Conservation (phyloP, 208 protist species). For the Acanthamoeba castellanii region DNA sequence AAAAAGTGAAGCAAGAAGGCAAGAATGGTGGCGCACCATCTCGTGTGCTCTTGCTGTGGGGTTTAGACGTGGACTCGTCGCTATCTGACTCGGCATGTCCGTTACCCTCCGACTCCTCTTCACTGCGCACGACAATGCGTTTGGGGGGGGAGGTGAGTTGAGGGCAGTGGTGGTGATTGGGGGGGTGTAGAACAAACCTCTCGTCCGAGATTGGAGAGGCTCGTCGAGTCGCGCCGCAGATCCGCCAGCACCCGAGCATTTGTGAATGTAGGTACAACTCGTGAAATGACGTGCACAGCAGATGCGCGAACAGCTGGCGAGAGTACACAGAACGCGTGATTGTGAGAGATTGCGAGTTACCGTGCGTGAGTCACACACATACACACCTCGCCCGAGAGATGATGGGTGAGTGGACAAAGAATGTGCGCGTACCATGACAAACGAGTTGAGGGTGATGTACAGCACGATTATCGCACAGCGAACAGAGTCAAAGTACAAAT, state of each 20-base stretch:
- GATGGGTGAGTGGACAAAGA: background rate
- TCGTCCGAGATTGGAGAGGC: slow-evolving; percentile 37
- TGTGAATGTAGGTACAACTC: slow-evolving; percentile 68
- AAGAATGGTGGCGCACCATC: background rate
- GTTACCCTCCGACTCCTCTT: slow-evolving; percentile 44
- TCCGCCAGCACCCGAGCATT: slow-evolving; percentile 67
- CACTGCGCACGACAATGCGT: background rate
- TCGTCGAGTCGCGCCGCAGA: slow-evolving; percentile 30
- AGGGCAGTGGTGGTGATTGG: background rate
- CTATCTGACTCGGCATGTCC: slow-evolving; percentile 15
- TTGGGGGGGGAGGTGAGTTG: too few relatives aligned
- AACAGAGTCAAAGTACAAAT: slow-evolving; percentile 68
- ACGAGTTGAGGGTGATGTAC: slow-evolving; percentile 67
- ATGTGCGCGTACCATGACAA: slow-evolving; percentile 52
- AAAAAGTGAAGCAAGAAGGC: background rate
- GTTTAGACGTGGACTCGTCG: background rate
- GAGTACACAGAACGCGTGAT: background rate
- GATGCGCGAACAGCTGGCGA: slow-evolving; percentile 20
- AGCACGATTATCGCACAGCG: slow-evolving; percentile 64
- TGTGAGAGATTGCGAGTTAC: too few relatives aligned
- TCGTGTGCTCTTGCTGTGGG: background rate
- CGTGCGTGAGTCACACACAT: background rate
- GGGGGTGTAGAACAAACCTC: background rate
- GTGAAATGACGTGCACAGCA: slow-evolving; percentile 57
- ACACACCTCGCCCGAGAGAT: too few relatives aligned